Evolutionary conservation across 768 basidiomycete genomes (phyloP), one percentile per base, ranked within the genome.

Genomic region (Podaxis mareebaensis): DNA sequence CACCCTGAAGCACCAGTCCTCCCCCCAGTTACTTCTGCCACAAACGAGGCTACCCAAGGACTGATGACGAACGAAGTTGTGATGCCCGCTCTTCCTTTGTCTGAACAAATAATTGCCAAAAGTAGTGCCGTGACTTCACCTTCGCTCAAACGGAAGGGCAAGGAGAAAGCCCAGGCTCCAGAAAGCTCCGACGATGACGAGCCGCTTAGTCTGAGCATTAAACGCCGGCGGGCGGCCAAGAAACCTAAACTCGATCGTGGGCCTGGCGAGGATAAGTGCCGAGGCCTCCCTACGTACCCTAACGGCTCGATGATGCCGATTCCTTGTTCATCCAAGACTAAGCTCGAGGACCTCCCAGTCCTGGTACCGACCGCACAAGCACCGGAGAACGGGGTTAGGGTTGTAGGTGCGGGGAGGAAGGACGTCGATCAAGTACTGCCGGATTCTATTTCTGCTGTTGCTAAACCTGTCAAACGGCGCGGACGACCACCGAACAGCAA

Each of bases 311-410:
- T 22, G n/a, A 22, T 24, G 24, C 24, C 56, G 40, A 30, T 57
- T n/a, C 40, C 56, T 42, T 57, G 56, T 42, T 57, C 56, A 24
- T 57, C 56, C 12, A 57, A 44, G 56, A 57, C 40, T 4, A 57
- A 15, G 10, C 39, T 42, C 39, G 56, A 57, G 22, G 56, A 57
- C 22, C 24, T 57, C 8, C 56, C 40, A 7, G 17, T n/a, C 26
- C 17, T 20, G 22, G 13, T 11, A 26, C 26, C 40, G 7, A 17
- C 8, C 26, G 12, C 22, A 28, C 49, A 51, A 24, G 22, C 26
- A 24, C 22, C 49, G 20, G 12, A 26, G 26, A 24, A 22, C 20
- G 49, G 24, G 24, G 24, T 51, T 51, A 51, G 49, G 24, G 49
- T 26, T 26, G 20, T 22, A 13, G 20, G 24, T 51, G 11, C 7